Base-by-base conservation (phyloP, 148 eudicot genomes). In the Rhododendron henanense region DNA sequence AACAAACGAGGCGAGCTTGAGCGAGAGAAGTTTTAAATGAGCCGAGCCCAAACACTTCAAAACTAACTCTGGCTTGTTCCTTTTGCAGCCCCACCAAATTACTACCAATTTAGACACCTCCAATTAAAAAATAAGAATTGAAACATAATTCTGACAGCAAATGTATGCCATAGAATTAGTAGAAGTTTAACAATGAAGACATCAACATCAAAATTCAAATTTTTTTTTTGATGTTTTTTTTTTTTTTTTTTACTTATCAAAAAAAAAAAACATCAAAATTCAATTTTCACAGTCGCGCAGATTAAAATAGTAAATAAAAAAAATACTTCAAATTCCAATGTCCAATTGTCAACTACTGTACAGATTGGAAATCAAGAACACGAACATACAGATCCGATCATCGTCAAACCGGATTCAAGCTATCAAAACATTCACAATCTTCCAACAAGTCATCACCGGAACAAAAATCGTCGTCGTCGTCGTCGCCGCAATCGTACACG, bases 401-500 rank as follows among this genome's bases (percentile, higher is more conserved):
- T 25, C 31, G 5, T 76, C 79, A 76, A 78, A 78, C 45, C 45
- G 81, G 81, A 78, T 21, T 44, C 53, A 18, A 44, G 55, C 76
- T 85, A 71, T 75, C 89, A 45, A 57, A 74, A 88, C 57, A 81
- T 85, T 84, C 85, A 25, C 84, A 90, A 71, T 75, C 77, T 44
- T 78, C 81, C 45, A 41, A 21, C 16, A 78, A 78, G 2, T 78
- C 81, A 23, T 44, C 80, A 41, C 10, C n/a, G 15, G 25, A 44
- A 19, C n/a, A 16, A 75, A 16, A 55, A 55, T 14, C 57, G 0
- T 53, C 61, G 1, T 51, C 78, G 21, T 79, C 78, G 28, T 79
- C 84, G n/a, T 48, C 89, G 19, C 89, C 91, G 37, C 87, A 89
- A 86, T 90, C 89, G 73, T 88, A 84, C 45, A 74, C 89, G 2